Percentiles rank a stretch among this genome's conserved stretches.
Conservation (phyloP, 2,329 filamentous ascomycete genomes). For the Verticillium isaacii region DNA sequence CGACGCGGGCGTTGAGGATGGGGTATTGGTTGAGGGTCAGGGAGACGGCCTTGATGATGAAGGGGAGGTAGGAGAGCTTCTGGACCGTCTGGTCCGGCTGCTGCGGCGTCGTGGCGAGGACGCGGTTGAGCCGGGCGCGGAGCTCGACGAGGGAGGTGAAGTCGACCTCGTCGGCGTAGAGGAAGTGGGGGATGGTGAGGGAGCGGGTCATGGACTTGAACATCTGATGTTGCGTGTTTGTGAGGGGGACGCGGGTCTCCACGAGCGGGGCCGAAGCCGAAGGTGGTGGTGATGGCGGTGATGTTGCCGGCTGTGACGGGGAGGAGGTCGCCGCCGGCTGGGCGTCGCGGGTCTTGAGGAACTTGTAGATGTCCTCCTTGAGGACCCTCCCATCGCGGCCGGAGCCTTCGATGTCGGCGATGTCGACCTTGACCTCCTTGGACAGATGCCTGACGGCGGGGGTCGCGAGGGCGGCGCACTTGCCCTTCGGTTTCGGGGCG, state of each 20-base stretch:
- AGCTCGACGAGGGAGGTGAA: constrained; percentile 70
- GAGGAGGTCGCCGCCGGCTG: background rate
- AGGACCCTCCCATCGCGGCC: constrained; percentile 86
- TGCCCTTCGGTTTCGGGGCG: constrained; percentile 42
- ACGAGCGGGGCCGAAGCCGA: constrained; percentile 22
- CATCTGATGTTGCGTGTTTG: constrained; percentile 83
- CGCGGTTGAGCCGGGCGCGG: constrained; percentile 68
- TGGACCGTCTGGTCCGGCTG: constrained; percentile 35
- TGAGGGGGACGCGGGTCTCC: constrained; percentile 67
- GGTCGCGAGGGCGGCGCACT: constrained; percentile 74
- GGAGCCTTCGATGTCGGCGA: constrained; percentile 74
- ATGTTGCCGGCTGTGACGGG: background rate
- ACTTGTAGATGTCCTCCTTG: constrained; percentile 85
- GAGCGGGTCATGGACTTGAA: constrained; percentile 97
- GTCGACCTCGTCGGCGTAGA: constrained; percentile 88
- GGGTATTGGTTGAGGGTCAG: constrained; percentile 77
- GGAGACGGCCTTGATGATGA: constrained; percentile 94
- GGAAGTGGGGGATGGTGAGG: constrained; percentile 86
- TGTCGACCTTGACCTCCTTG: constrained; percentile 74
- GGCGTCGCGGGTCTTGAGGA: constrained; percentile 50
- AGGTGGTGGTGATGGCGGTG: constrained; percentile 12
- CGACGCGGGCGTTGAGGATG: constrained; percentile 81
- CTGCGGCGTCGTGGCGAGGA: constrained; percentile 46
- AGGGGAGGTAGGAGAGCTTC: constrained; percentile 86
- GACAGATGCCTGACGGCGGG: constrained; percentile 87